Base-by-base conservation (phyloP, 208 protist species). In the Trypanosoma brucei region DNA sequence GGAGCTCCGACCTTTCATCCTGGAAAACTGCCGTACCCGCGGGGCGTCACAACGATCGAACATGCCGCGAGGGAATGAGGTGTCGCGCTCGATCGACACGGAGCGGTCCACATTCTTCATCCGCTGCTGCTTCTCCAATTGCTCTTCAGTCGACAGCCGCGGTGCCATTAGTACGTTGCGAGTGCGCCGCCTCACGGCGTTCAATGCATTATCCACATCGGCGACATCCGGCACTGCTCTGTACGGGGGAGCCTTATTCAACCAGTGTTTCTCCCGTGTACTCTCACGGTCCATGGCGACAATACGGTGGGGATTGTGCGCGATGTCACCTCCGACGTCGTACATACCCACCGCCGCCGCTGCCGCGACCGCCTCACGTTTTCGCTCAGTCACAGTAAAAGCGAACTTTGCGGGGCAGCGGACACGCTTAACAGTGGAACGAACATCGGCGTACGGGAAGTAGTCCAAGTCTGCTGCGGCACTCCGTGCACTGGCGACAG, bases 401-500 rank as follows among this genome's bases (percentile, higher is more conserved):
- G 75, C 75, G 57, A 88, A 77, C 39, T 68, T 68, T 30, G 85
- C 79, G 4, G 68, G 48, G 55, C 67, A 84, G 7, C 65, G 62
- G 34, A 70, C 50, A 0, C 81, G 81, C 62, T 72, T 68, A n/a
- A 76, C 57, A 3, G 81, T 84, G 5, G 85, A 92, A 38, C 85
- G 85, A 1, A 82, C 73, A 62, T 92, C 85, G 1, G 85, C 75
- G 54, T 88, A 92, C 4, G 85, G 85, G 75, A 78, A 88, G 67
- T 92, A 92, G 31, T 67, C 72, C 40, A 84, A 56, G 65, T 92
- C 85, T 13, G 78, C 78, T 30, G 85, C 85, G 2, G 76, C 70
- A 31, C 75, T 79, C 36, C 42, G 37, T 11, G 7, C 38, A 34
- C 46, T 9, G 52, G 51, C 50, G 72, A 55, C 42, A 14, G 42